Percentiles rank a stretch among this genome's conserved stretches.
These are phyloP conservation scores for Leishmania braziliensis DNA, from an alignment of 208 protist species.

Conservation along the genomic window DNA sequence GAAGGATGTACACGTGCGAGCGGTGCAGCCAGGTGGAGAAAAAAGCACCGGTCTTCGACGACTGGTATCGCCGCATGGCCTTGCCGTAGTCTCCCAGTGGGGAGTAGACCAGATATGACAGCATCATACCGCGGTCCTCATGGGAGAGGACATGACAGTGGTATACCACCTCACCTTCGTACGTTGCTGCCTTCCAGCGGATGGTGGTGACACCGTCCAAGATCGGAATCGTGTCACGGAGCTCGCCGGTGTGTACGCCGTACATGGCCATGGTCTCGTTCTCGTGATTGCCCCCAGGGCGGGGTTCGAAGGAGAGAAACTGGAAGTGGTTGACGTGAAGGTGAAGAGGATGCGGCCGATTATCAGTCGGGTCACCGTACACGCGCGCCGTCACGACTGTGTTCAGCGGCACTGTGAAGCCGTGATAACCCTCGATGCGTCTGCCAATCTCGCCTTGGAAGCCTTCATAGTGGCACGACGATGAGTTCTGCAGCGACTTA, in stretches of 20 bases:
- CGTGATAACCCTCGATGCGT: slow-evolving; percentile 40
- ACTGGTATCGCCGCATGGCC: slow-evolving; percentile 3
- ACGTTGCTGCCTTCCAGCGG: slow-evolving; percentile 80
- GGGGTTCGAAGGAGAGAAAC: slow-evolving; percentile 70
- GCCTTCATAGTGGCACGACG: slow-evolving; percentile 65
- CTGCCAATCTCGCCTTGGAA: slow-evolving; percentile 58
- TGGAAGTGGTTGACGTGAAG: slow-evolving; percentile 90
- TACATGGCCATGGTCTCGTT: slow-evolving; percentile 75
- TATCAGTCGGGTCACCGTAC: slow-evolving; percentile 74
- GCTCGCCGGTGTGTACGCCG: slow-evolving; percentile 62
- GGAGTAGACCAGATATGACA: slow-evolving; percentile 67
- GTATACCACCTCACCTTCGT: slow-evolving; percentile 80
- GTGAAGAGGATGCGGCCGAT: slow-evolving; percentile 79
- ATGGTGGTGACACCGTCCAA: slow-evolving; percentile 81
- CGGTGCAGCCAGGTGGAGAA: not conserved
- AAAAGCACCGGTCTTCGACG: not conserved
- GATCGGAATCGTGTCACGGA: slow-evolving; percentile 88
- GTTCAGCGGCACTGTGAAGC: slow-evolving; percentile 72
- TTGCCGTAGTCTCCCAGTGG: slow-evolving; percentile 21
- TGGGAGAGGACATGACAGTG: slow-evolving; percentile 85
- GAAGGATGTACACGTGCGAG: slow-evolving; percentile 13
- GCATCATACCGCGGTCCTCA: slow-evolving; percentile 90
- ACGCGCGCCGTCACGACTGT: slow-evolving; percentile 63
- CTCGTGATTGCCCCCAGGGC: slow-evolving; percentile 69
- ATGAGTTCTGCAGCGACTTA: slow-evolving; percentile 52